A percentile compares a stretch with the other conserved stretches of the same genome.
Conservation (phyloP, 148 eudicot species). For the Cornus florida region DNA sequence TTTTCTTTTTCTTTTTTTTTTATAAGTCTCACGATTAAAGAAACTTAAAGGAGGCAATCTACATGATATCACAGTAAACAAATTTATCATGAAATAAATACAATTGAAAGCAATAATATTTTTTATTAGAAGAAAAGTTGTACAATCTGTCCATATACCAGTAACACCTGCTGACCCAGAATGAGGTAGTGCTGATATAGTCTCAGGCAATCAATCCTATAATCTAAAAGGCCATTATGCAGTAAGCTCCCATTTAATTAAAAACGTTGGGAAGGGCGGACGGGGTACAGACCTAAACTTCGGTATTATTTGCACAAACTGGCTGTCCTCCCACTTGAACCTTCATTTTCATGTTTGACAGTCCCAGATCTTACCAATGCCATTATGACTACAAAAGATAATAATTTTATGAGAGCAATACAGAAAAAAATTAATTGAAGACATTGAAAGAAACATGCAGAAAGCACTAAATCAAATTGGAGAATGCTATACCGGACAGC, state of each 20-base stretch:
- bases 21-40: background rate
- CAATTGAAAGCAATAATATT: too few relatives aligned
- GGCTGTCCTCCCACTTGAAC: too few relatives aligned
- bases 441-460: background rate
- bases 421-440: background rate
- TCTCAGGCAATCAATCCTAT: background rate
- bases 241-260: too few relatives aligned
- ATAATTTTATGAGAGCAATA: background rate
- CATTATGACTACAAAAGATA: background rate
- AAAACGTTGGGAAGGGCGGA: background rate
- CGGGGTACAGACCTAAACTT: too few relatives aligned
- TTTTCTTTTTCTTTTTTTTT: too few relatives aligned
- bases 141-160: background rate
- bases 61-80: too few relatives aligned
- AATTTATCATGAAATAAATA: too few relatives aligned
- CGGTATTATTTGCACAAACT: too few relatives aligned
- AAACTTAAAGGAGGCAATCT: too few relatives aligned
- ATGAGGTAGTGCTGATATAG: background rate
- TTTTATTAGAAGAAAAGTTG: background rate
- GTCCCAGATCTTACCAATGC: too few relatives aligned
- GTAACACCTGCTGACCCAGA: background rate
- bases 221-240: background rate
- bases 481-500: background rate
- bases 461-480: conserved; percentile 2
- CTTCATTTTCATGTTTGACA: too few relatives aligned